Conservation (phyloP, 805 yeast genomes). For the Cyberlindnera nakhonratchasimensis region DNA sequence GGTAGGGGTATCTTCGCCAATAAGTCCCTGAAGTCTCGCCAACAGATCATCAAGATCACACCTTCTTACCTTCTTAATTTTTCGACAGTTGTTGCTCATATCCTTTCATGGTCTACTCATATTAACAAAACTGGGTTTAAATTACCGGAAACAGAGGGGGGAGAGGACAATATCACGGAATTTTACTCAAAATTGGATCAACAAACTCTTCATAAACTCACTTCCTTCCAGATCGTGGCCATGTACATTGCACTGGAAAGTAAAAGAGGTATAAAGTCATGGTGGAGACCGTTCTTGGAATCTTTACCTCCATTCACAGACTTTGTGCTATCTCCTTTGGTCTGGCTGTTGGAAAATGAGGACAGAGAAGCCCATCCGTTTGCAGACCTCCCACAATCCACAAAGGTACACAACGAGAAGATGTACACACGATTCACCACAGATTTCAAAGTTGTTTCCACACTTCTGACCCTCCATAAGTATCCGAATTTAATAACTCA, state of each 20-base stretch:
- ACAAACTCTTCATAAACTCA: constrained; percentile 38
- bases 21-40: constrained; percentile 36
- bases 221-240: constrained; percentile 59
- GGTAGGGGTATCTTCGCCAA: constrained; percentile 65
- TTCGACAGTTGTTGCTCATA: constrained; percentile 46
- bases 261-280: constrained; percentile 39
- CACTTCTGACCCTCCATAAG: constrained; percentile 16
- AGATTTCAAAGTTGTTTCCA: constrained; percentile 42
- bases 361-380: constrained; percentile 17
- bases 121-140: constrained; percentile 1
- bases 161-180: constrained; percentile 14
- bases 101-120: constrained; percentile 24
- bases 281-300: constrained; percentile 67
- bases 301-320: constrained; percentile 58
- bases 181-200: constrained; percentile 16
- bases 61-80: constrained; percentile 56
- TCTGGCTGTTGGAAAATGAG: constrained; percentile 47
- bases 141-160: constrained; percentile 4
- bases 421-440: constrained; percentile 40
- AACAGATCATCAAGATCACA: constrained; percentile 53
- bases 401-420: constrained; percentile 36
- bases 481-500: neutral
- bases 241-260: constrained; percentile 47
- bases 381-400: constrained; percentile 42
- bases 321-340: constrained; percentile 54